phyloP scores from a whole-genome alignment of 208 protist species.

The Trypanosoma grayi region DNA sequence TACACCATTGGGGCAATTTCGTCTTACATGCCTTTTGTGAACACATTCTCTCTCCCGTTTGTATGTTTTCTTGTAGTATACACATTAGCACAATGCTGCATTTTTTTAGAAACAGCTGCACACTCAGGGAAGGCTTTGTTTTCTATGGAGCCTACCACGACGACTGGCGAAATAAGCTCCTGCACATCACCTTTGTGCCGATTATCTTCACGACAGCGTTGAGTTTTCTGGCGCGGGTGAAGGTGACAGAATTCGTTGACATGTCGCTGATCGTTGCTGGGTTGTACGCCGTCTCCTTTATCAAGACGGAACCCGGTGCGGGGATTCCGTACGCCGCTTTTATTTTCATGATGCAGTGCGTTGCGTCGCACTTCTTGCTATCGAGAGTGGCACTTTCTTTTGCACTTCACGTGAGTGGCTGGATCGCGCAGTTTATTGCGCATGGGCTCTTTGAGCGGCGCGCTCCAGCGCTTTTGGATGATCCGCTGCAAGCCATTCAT shows the following conservation, averaged over 20 bases:
- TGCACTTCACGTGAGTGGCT: conserved; percentile 42
- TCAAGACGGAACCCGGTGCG: conserved; percentile 56
- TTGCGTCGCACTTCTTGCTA: conserved; percentile 27
- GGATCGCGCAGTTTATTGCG: conserved; percentile 58
- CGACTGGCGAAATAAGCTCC: conserved; percentile 57
- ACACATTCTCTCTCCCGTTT: background rate
- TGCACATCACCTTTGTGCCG: conserved; percentile 77
- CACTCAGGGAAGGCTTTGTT: conserved; percentile 61
- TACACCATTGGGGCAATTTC: too few relatives aligned
- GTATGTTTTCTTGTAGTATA: background rate
- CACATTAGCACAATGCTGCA: conserved; percentile 11
- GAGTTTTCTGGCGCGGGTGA: conserved; percentile 38
- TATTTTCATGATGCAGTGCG: conserved; percentile 38
- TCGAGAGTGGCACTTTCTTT: conserved; percentile 28
- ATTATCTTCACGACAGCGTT: conserved; percentile 66
- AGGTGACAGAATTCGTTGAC: conserved; percentile 34
- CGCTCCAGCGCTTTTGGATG: conserved; percentile 70
- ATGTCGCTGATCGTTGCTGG: conserved; percentile 40
- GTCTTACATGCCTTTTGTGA: too few relatives aligned
- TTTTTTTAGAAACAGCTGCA: conserved; percentile 58
- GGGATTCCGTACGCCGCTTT: conserved; percentile 51
- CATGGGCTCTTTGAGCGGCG: conserved; percentile 55
- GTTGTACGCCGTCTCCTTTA: conserved; percentile 56
- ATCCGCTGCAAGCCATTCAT: conserved; percentile 68
- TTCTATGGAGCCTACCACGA: conserved; percentile 76